Evolutionary conservation across 2,329 filamentous ascomycete genomes (phyloP).

Genomic region (Thelonectria discophora): DNA sequence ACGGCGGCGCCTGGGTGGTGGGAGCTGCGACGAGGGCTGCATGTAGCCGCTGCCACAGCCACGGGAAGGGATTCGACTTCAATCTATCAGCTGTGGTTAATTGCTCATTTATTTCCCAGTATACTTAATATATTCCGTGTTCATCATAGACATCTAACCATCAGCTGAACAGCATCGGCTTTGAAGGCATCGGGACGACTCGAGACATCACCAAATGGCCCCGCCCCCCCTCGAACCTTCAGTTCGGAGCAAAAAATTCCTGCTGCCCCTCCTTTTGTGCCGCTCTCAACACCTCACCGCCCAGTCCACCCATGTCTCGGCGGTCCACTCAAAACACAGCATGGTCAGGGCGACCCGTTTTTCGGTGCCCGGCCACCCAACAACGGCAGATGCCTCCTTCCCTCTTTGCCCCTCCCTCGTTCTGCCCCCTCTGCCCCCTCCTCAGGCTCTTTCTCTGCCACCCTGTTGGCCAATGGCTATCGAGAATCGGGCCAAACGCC

Average conservation of each 20-base stretch:
- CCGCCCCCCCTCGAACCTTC: constrained; percentile 5
- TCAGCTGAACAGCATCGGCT: no score
- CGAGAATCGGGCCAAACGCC: constrained; percentile 23
- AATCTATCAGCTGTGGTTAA: not conserved
- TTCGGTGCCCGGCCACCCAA: constrained; percentile 23
- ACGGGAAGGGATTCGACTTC: not conserved
- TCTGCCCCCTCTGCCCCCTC: constrained; percentile 32
- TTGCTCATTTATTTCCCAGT: not conserved
- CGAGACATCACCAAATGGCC: constrained; percentile 2
- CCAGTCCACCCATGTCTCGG: constrained; percentile 24
- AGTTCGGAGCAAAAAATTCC: constrained; percentile 37
- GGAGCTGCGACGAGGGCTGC: not conserved
- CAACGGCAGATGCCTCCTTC: constrained; percentile 14
- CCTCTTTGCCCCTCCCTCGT: constrained; percentile 26
- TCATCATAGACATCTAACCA: no score
- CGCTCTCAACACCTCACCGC: constrained; percentile 36
- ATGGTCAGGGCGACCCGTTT: constrained; percentile 14
- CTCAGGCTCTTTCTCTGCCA: constrained; percentile 22
- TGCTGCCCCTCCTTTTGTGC: constrained; percentile 44
- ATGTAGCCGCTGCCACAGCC: no score
- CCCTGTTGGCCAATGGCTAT: constrained; percentile 13
- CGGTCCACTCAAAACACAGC: constrained; percentile 18
- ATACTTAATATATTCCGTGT: no score
- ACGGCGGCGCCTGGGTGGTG: not conserved
- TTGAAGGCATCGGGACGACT: not conserved